phyloP scores from a whole-genome alignment of 805 yeast genomes.

The Starmerella davenportii region DNA sequence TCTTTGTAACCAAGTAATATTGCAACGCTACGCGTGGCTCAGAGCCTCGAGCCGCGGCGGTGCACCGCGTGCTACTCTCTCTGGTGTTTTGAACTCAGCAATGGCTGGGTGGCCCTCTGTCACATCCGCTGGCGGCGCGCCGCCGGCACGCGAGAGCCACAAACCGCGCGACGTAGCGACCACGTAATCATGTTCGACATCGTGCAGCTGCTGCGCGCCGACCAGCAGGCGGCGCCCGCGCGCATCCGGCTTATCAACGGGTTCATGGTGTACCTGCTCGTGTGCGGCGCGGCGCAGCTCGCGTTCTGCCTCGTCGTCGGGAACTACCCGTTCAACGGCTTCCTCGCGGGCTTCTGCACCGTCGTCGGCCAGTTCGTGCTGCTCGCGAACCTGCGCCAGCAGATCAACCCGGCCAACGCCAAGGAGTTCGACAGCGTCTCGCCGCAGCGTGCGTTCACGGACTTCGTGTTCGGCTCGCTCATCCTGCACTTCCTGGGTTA shows the following conservation, averaged over 20 bases:
- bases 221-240: slow-evolving; percentile 19
- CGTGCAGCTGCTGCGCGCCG: slow-evolving; percentile 13
- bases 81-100: too few relatives aligned
- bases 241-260: slow-evolving; percentile 46
- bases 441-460: slow-evolving; percentile 62
- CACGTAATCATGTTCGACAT: slow-evolving; percentile 5
- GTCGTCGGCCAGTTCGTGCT: slow-evolving; percentile 94
- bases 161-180: too few relatives aligned
- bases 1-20: too few relatives aligned
- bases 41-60: too few relatives aligned
- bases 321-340: slow-evolving; percentile 90
- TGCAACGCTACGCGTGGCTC: too few relatives aligned
- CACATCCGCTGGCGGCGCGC: too few relatives aligned
- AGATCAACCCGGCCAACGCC: slow-evolving; percentile 30
- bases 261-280: slow-evolving; percentile 57
- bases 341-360: slow-evolving; percentile 75
- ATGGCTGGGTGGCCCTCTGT: too few relatives aligned
- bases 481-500: slow-evolving; percentile 72
- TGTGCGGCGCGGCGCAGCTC: slow-evolving; percentile 62
- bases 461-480: slow-evolving; percentile 71
- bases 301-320: slow-evolving; percentile 60
- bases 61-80: too few relatives aligned
- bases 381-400: slow-evolving; percentile 53
- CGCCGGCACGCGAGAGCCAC: too few relatives aligned
- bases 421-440: slow-evolving; percentile 28